Percentiles rank a stretch among this genome's conserved stretches.
These are phyloP conservation scores for Plasmodium reichenowi DNA, from an alignment of 169 alveolate species.

Conservation along the genomic window DNA sequence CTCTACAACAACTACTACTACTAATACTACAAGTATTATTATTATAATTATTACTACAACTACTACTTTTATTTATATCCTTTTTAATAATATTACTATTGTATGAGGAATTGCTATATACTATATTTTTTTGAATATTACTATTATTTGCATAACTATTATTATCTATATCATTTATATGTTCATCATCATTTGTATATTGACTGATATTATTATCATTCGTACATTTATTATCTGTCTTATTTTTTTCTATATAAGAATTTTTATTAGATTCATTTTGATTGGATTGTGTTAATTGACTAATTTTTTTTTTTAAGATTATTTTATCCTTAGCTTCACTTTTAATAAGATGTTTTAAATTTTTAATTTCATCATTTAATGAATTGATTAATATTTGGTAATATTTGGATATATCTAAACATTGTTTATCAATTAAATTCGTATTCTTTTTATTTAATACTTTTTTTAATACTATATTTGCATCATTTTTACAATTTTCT, in stretches of 20 bases:
- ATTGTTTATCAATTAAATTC: slow-evolving; percentile 56
- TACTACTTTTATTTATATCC: neutral
- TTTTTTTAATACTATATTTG: slow-evolving; percentile 25
- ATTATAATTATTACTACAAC: neutral
- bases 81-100: neutral
- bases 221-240: neutral
- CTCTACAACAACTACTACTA: neutral
- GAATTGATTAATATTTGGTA: slow-evolving; percentile 45
- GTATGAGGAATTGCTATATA: too few species aligned
- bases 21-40: neutral
- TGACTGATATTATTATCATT: neutral
- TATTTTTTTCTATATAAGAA: neutral
- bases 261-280: neutral
- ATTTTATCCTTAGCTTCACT: slow-evolving; percentile 64
- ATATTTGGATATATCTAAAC: slow-evolving; percentile 50
- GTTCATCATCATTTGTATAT: neutral
- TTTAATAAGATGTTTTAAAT: slow-evolving; percentile 49
- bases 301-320: slow-evolving; percentile 26
- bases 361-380: slow-evolving; percentile 39
- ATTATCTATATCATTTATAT: neutral
- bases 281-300: neutral
- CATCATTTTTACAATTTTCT: slow-evolving; percentile 69
- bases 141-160: neutral
- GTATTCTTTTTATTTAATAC: slow-evolving; percentile 49
- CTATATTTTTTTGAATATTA: neutral